Conservation (phyloP, 2,329 filamentous ascomycete genomes). For the Beauveria scarabaeidicola region DNA sequence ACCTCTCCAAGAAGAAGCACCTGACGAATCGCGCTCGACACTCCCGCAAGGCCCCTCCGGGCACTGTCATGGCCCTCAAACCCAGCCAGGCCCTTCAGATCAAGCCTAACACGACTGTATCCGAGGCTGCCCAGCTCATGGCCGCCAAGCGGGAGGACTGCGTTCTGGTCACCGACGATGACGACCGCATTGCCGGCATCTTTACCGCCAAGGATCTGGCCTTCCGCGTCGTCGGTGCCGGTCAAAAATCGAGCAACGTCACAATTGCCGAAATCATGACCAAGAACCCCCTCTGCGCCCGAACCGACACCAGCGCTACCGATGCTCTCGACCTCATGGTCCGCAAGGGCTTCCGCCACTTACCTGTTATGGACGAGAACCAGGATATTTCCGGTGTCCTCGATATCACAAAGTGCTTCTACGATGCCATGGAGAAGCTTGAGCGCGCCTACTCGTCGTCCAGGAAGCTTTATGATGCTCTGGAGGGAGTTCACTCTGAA, state of each 20-base stretch:
- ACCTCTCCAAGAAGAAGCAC: constrained; percentile 96
- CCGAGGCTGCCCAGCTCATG: constrained; percentile 97
- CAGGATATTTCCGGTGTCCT: constrained; percentile 97
- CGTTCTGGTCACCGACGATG: constrained; percentile 93
- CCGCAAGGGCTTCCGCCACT: constrained; percentile 65
- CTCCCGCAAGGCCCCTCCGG: constrained; percentile 87
- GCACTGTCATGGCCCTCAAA: constrained; percentile 90
- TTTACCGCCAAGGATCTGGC: constrained; percentile 98
- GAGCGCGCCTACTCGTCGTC: constrained; percentile 96
- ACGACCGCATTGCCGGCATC: constrained; percentile 95
- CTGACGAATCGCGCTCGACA: constrained; percentile 69
- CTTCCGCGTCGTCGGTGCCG: constrained; percentile 88
- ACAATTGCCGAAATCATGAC: constrained; percentile 99
- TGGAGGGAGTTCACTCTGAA: constrained; percentile 96
- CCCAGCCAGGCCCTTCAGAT: constrained; percentile 95
- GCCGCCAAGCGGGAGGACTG: constrained; percentile 97
- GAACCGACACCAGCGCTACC: constrained; percentile 95
- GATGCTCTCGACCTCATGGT: constrained; percentile 15
- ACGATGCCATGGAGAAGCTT: constrained; percentile 99
- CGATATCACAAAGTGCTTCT: constrained; percentile 99
- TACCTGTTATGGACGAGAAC: constrained; percentile 99
- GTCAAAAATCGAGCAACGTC: constrained; percentile 79
- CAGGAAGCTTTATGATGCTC: constrained; percentile 92
- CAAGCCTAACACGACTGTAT: constrained; percentile 86
- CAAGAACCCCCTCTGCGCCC: constrained; percentile 94